Percentiles rank a stretch among this genome's conserved stretches.
Conservation (phyloP, 1,284 basidiomycete genomes). For the Stygiomarasmius scandens region DNA sequence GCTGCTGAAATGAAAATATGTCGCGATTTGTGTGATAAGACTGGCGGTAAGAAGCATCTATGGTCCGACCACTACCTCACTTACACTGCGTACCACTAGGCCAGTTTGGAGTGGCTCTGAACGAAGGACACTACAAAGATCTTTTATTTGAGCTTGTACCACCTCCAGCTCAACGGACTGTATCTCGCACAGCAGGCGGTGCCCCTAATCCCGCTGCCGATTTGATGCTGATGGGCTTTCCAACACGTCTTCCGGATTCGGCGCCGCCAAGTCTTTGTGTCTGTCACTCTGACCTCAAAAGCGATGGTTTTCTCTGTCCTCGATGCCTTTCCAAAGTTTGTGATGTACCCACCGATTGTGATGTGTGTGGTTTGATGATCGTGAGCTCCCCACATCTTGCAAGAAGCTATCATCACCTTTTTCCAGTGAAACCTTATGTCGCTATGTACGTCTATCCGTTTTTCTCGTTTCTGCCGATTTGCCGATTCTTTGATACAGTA, state of each 20-base stretch:
- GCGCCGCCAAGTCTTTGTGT: constrained; percentile 86
- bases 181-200: constrained; percentile 42
- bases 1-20: constrained; percentile 98
- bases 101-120: constrained; percentile 92
- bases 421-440: constrained; percentile 83
- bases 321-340: constrained; percentile 92
- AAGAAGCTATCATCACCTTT: constrained; percentile 92
- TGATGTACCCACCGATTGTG: constrained; percentile 98
- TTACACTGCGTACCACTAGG: constrained; percentile 50
- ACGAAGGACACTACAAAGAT: constrained; percentile 96
- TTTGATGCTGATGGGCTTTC: constrained; percentile 99
- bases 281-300: constrained; percentile 90
- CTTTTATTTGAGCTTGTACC: constrained; percentile 95
- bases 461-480: constrained; percentile 8
- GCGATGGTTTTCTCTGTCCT: constrained; percentile 93
- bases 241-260: constrained; percentile 83
- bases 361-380: constrained; percentile 96
- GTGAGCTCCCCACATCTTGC: constrained; percentile 97
- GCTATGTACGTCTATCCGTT: constrained; percentile 67
- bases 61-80: neutral
- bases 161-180: constrained; percentile 82
- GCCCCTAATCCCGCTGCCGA: constrained; percentile 75
- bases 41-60: constrained; percentile 68
- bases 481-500: constrained; percentile 29
- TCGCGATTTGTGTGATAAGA: constrained; percentile 85